Conservation (phyloP, 2,329 filamentous ascomycete species). For the Plectosphaerella plurivora region DNA sequence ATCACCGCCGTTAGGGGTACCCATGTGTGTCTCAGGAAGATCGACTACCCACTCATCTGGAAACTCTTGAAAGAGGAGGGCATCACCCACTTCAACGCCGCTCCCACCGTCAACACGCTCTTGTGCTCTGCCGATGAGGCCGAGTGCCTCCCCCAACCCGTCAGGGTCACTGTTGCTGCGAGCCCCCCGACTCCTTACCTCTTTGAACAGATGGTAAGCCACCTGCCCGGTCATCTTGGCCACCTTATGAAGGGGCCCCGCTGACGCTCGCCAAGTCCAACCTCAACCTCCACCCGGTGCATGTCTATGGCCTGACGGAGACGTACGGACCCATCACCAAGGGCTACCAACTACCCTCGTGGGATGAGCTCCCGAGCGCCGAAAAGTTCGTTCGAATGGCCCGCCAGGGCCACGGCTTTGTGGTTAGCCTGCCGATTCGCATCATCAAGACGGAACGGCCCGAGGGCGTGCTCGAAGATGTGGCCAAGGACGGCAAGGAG, state of each 20-base stretch:
- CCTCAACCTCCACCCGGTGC: constrained; percentile 83
- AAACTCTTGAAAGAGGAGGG: constrained; percentile 76
- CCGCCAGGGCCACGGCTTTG: constrained; percentile 85
- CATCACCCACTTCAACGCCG: constrained; percentile 93
- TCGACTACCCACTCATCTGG: constrained; percentile 95
- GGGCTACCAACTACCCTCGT: constrained; percentile 80
- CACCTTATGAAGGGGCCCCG: neutral
- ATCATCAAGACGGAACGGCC: constrained; percentile 76
- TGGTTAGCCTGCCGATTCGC: constrained; percentile 75
- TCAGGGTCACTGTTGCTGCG: constrained; percentile 88
- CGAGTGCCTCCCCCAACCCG: constrained; percentile 60
- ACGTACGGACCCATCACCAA: constrained; percentile 97
- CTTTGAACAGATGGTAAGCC: constrained; percentile 81
- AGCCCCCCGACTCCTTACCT: constrained; percentile 85
- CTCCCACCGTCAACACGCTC: constrained; percentile 88
- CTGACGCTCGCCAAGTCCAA: constrained; percentile 22
- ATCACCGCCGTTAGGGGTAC: constrained; percentile 92
- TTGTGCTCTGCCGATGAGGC: constrained; percentile 80
- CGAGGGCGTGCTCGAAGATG: constrained; percentile 62
- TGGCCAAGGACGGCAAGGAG: constrained; percentile 65
- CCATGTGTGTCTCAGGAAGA: constrained; percentile 79
- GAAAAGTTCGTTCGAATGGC: constrained; percentile 91
- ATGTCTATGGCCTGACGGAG: constrained; percentile 85
- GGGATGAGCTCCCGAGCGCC: constrained; percentile 68
- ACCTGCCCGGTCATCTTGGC: neutral